These are phyloP conservation scores for Oxyria digyna DNA, from an alignment of 148 eudicot genomes.

Conservation along the genomic window DNA sequence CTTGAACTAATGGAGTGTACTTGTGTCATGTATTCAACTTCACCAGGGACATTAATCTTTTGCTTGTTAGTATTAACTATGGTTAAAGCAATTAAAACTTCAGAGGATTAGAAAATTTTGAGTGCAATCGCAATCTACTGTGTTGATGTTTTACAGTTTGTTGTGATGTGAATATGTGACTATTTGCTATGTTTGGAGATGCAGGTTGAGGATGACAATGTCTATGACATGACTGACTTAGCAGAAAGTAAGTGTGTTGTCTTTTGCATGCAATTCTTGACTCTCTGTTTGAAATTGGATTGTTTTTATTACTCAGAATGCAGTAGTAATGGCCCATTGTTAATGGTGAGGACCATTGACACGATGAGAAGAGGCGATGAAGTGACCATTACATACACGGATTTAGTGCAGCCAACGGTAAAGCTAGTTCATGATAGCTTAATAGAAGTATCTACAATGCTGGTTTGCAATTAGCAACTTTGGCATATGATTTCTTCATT, in stretches of 20 bases:
- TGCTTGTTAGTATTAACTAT: no score
- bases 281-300: background rate
- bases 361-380: constrained; percentile 43
- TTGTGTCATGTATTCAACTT: no score
- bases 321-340: constrained; percentile 39
- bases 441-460: background rate
- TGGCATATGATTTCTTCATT: background rate
- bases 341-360: constrained; percentile 43
- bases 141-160: background rate
- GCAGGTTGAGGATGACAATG: constrained; percentile 6
- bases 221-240: constrained; percentile 10
- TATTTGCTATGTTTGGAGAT: background rate
- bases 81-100: no score
- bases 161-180: background rate
- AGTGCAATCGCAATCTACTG: no score
- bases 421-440: background rate
- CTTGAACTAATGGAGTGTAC: no score
- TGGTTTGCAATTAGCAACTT: background rate
- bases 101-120: no score
- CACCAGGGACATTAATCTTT: no score
- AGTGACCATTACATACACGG: constrained; percentile 56
- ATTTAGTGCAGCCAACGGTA: constrained; percentile 66
- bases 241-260: constrained; percentile 11
- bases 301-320: constrained; percentile 13
- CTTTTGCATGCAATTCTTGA: no score